phyloP scores from a whole-genome alignment of 805 yeast genomes.

The Candida wancherniae region DNA sequence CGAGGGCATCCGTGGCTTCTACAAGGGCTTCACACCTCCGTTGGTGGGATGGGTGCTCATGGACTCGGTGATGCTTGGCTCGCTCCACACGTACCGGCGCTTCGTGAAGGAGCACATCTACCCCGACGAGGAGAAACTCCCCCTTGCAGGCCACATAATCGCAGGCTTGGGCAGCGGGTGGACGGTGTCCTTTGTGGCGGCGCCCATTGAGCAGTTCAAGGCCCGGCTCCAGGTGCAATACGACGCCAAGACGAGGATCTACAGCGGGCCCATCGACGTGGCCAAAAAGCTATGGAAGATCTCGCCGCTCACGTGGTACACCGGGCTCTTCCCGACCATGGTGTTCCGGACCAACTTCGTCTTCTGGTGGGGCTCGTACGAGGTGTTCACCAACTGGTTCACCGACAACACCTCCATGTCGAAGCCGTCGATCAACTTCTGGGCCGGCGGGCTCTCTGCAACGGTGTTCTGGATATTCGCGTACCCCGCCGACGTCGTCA shows the following conservation, averaged over 20 bases:
- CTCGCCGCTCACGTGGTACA: constrained; percentile 57
- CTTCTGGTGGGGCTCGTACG: constrained; percentile 95
- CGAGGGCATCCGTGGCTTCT: constrained; percentile 78
- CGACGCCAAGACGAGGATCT: constrained; percentile 62
- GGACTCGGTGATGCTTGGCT: constrained; percentile 90
- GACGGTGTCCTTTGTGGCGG: constrained; percentile 94
- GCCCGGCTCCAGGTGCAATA: constrained; percentile 88
- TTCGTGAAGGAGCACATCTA: constrained; percentile 62
- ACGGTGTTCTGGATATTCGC: constrained; percentile 86
- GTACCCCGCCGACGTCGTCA: constrained; percentile 84
- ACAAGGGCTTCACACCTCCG: constrained; percentile 91
- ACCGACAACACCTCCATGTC: constrained; percentile 59
- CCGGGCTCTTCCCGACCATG: constrained; percentile 82
- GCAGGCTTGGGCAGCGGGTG: constrained; percentile 84
- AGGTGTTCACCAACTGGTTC: constrained; percentile 67
- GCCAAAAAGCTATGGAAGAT: constrained; percentile 51
- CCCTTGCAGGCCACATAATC: constrained; percentile 66
- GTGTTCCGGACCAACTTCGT: constrained; percentile 81
- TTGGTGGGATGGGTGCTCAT: constrained; percentile 88
- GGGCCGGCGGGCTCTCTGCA: constrained; percentile 90
- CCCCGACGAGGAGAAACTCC: constrained; percentile 57
- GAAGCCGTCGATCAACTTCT: constrained; percentile 71
- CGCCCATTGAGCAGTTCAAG: constrained; percentile 86
- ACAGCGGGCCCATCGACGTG: constrained; percentile 80
- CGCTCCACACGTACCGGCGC: constrained; percentile 71